A percentile compares a stretch with the other conserved stretches of the same genome.
These are phyloP conservation scores for Gymnopus androsaceus DNA, from an alignment of 1,284 basidiomycete species.

Conservation along the genomic window DNA sequence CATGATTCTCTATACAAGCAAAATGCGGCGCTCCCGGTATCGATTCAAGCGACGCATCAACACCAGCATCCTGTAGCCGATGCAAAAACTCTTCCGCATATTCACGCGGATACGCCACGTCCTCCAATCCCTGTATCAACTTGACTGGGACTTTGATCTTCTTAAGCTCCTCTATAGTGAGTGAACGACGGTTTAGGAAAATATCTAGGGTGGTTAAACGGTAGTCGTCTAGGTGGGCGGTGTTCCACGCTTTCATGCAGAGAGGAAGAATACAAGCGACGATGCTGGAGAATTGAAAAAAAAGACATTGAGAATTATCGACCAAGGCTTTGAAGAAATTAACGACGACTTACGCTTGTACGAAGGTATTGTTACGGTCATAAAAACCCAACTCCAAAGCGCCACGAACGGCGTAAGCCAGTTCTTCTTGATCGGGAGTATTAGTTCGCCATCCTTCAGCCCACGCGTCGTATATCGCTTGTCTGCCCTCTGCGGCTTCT, in stretches of 20 bases:
- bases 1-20: not conserved
- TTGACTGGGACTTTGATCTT: conserved; percentile 15
- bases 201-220: conserved; percentile 15
- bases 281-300: not conserved
- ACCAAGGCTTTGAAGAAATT: not conserved
- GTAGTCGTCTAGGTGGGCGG: conserved; percentile 12
- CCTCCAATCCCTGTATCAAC: conserved; percentile 16
- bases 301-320: not conserved
- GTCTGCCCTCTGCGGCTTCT: conserved; percentile 17
- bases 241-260: conserved; percentile 12
- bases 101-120: conserved; percentile 18
- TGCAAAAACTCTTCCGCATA: conserved; percentile 11
- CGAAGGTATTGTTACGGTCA: conserved; percentile 22
- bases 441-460: conserved; percentile 25
- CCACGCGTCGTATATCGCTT: conserved; percentile 30
- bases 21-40: conserved; percentile 15
- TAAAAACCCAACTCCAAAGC: conserved; percentile 36
- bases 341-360: conserved; percentile 27
- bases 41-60: not conserved
- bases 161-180: conserved; percentile 8
- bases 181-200: conserved; percentile 9
- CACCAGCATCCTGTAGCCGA: conserved; percentile 11
- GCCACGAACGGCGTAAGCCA: conserved; percentile 32
- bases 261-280: not conserved
- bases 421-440: conserved; percentile 22